Evolutionary conservation across 2,329 filamentous ascomycete species (phyloP), one percentile per base, ranked within the genome.

Genomic region (Ciborinia camelliae): DNA sequence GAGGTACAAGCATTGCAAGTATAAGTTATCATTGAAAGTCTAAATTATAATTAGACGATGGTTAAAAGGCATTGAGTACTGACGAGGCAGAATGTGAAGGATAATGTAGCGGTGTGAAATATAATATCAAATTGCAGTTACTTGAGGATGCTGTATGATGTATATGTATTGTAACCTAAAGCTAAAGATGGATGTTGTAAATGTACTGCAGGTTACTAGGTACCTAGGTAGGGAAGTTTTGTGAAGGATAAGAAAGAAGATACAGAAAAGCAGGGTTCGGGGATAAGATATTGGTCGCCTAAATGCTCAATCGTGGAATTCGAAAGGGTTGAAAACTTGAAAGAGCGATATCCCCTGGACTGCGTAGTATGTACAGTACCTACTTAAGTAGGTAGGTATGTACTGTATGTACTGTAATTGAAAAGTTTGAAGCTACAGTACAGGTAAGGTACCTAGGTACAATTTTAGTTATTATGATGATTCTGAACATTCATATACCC

Each of bases 51-150:
- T 15, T 58, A 20, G 20, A 26, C 8, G 26, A 58, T 47, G 28
- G 26, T n/a, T n/a, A 7, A 32, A n/a, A 8, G 39, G 10, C 20
- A 57, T 57, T 43, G 26, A 10, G 28, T 57, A 32, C 23, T 55
- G 53, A n/a, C 37, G 43, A 39, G 30, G 53, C 53, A 57, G 28
- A 30, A 2, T 57, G 26, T 18, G 28, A 20, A 51, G 14, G 28
- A 51, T 20, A 35, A 52, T 53, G 30, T 53, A 47, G 55, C 41
- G 55, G 41, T 58, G 54, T 58, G 41, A 58, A 20, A 26, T 32
- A n/a, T 15, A 45, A 58, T 14, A 26, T 35, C 20, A 30, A 54
- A 47, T n/a, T 47, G n/a, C 30, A 26, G 41, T 15, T 58, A 20
- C 41, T 35, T 47, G 41, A 30, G 41, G 20, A 58, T 23, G 20